These are phyloP conservation scores for Mycena maculata DNA, from an alignment of 768 basidiomycete species.

Conservation along the genomic window DNA sequence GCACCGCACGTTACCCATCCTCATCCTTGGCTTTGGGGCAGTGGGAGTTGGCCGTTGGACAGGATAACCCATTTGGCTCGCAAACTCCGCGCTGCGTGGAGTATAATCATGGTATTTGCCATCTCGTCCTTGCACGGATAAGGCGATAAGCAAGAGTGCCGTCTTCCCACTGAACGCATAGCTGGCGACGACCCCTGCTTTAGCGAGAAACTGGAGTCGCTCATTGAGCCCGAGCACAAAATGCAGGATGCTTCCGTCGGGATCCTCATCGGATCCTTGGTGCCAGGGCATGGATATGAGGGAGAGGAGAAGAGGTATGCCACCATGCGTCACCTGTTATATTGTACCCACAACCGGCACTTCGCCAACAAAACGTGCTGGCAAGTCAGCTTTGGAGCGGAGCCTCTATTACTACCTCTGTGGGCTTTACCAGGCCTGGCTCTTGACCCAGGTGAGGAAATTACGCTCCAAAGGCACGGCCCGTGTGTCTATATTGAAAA, in stretches of 20 bases:
- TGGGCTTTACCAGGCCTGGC: not conserved
- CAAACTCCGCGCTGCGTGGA: not conserved
- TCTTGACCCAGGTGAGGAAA: not conserved
- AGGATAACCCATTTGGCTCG: not conserved
- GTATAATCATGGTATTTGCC: not conserved
- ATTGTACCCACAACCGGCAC: constrained; percentile 16
- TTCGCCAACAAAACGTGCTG: constrained; percentile 18
- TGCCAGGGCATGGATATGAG: constrained; percentile 10
- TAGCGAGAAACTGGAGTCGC: not conserved
- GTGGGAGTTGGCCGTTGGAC: not conserved
- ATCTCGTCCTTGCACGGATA: not conserved
- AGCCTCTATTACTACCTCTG: not conserved
- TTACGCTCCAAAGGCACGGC: not conserved
- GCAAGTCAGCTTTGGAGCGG: not conserved
- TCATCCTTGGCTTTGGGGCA: too few relatives aligned
- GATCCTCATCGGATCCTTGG: not conserved
- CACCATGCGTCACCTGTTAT: not conserved
- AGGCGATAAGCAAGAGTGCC: constrained; percentile 2
- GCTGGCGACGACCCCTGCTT: not conserved
- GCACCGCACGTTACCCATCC: not conserved
- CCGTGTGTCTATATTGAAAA: not conserved
- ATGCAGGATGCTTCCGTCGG: not conserved
- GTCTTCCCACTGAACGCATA: constrained; percentile 11
- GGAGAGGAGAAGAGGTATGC: not conserved
- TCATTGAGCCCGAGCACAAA: constrained; percentile 14